Conservation (phyloP, 257 asterid species). For the Salvia hispanica region DNA sequence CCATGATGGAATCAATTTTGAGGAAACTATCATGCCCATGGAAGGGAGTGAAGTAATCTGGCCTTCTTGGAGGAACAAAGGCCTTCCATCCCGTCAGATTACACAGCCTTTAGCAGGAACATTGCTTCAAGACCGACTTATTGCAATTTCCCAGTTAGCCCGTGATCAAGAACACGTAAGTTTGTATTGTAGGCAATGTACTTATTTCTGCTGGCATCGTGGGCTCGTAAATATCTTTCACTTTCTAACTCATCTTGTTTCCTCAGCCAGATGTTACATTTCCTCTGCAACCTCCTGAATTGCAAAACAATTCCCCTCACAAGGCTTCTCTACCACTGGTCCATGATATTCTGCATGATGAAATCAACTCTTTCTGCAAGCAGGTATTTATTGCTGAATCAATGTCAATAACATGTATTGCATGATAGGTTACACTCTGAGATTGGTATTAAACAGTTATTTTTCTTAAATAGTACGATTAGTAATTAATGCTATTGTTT, state of each 20-base stretch:
- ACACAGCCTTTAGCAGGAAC: slow-evolving; percentile 91
- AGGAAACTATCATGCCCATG: slow-evolving; percentile 79
- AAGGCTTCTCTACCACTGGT: slow-evolving; percentile 63
- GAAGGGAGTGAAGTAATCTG: slow-evolving; percentile 93
- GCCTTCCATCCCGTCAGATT: slow-evolving; percentile 76
- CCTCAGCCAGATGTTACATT: slow-evolving; percentile 93
- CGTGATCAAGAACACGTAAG: slow-evolving; percentile 96
- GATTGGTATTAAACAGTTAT: slow-evolving; percentile 19
- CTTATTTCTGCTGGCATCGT: slow-evolving; percentile 26
- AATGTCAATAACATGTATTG: slow-evolving; percentile 23
- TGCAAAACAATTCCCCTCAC: slow-evolving; percentile 49
- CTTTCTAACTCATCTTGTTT: slow-evolving; percentile 35
- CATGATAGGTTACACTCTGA: slow-evolving; percentile 1
- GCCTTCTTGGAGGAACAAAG: slow-evolving; percentile 98
- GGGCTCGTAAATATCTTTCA: slow-evolving; percentile 14
- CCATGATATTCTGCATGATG: slow-evolving; percentile 78
- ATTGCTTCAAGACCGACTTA: slow-evolving; percentile 90
- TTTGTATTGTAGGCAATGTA: slow-evolving; percentile 16
- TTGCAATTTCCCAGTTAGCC: slow-evolving; percentile 91
- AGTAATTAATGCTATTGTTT: slow-evolving; percentile 34
- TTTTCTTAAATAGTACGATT: slow-evolving; percentile 27
- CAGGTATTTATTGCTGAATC: slow-evolving; percentile 56
- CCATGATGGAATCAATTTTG: slow-evolving; percentile 85
- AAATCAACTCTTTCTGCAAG: slow-evolving; percentile 84
- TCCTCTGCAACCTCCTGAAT: slow-evolving; percentile 88